Base-by-base conservation (phyloP, 192 early-diverging fungal species). In the Gonapodya prolifera region DNA sequence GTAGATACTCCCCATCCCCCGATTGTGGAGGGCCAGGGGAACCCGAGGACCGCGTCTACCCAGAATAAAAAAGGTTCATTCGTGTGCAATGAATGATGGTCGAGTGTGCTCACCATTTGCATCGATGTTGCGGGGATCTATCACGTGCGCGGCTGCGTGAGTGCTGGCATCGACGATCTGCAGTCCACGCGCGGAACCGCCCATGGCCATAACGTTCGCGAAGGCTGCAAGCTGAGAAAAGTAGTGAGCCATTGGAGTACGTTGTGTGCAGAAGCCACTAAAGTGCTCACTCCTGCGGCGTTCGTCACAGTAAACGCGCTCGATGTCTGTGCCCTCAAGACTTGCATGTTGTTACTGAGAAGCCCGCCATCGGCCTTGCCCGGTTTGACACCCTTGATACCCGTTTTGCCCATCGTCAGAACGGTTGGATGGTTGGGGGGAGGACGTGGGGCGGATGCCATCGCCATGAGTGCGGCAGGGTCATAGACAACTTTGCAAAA, bases 211-310 rank as follows among this genome's bases (percentile, higher is more conserved):
- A 32, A 73, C 28, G 31, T 73, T 73, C 8, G 71, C 71, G 31
- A 73, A 73, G 8, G 71, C 18, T 2, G 71, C 71, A 32, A 73
- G 71, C 71, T 73, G 71, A n/a, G n/a, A n/a, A n/a, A n/a, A n/a
- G 28, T 8, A 8, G 71, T 2, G 8, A n/a, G n/a, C n/a, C n/a
- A n/a, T n/a, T n/a, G n/a, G n/a, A n/a, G n/a, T n/a, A n/a, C n/a
- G n/a, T n/a, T n/a, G n/a, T n/a, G n/a, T n/a, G n/a, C n/a, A n/a
- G n/a, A n/a, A n/a, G 45, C 45, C 45, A 61, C 8, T 23, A 61
- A 61, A 8, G 45, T 23, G 23, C 45, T 61, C 45, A 61, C 45
- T 16, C 45, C 45, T 23, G 8, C 23, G 45, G 45, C 45, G 23
- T 61, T 61, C 23, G 45, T 61, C 8, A 8, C 8, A 16, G 45